Conservation (phyloP, 139 green algal species). For the Tetraselmis chui region DNA sequence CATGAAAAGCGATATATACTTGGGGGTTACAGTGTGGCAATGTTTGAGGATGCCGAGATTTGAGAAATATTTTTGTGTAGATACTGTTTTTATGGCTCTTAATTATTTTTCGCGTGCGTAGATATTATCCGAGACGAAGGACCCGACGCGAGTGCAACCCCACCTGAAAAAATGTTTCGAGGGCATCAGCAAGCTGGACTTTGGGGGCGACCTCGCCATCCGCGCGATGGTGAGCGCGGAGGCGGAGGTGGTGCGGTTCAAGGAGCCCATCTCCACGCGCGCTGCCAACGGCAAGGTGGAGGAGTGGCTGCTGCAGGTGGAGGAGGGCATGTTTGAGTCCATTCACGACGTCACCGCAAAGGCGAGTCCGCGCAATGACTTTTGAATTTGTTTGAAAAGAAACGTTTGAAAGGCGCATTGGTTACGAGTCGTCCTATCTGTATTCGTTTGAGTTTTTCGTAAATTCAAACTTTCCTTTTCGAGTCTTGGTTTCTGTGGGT, state of each 20-base stretch:
- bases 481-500: no score
- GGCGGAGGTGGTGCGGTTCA: conserved; percentile 26
- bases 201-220: conserved; percentile 23
- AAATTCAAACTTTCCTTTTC: no score
- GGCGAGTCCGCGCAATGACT: background rate
- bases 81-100: no score
- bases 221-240: conserved; percentile 21
- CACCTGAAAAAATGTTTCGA: conserved; percentile 45
- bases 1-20: no score
- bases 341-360: conserved; percentile 3
- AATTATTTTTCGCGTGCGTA: no score
- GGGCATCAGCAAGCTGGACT: conserved; percentile 24
- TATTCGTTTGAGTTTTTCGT: no score
- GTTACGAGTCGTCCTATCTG: no score
- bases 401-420: no score
- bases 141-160: conserved; percentile 33
- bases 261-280: conserved; percentile 10
- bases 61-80: no score
- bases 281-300: conserved; percentile 26
- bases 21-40: no score
- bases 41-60: no score
- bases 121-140: conserved; percentile 34
- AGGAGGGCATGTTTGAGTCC: conserved; percentile 29
- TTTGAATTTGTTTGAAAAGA: no score
- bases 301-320: conserved; percentile 36